These are phyloP conservation scores for Chaetomiaceae sp. DNA, from an alignment of 2,329 filamentous ascomycete genomes.

Conservation along the genomic window DNA sequence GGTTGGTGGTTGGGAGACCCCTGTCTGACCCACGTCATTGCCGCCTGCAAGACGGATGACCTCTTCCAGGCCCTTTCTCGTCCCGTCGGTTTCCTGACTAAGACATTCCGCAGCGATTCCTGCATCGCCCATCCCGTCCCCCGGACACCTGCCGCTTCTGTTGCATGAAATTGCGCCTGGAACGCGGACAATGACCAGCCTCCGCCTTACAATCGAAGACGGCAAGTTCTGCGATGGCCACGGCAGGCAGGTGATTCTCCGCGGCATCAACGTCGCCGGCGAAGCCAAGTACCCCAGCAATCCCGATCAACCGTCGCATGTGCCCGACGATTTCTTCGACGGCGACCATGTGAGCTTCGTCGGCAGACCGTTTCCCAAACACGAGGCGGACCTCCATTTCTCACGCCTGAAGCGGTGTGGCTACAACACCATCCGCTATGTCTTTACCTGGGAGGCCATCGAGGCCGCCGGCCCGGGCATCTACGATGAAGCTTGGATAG, in stretches of 20 bases:
- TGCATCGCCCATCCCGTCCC: background rate
- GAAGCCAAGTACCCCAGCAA: constrained; percentile 84
- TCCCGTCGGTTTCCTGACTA: background rate
- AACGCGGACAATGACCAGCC: constrained; percentile 57
- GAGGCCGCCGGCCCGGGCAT: constrained; percentile 84
- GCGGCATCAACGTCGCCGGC: constrained; percentile 89
- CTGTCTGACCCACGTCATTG: constrained; percentile 9
- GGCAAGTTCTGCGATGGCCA: constrained; percentile 75
- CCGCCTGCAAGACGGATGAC: background rate
- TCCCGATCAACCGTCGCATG: constrained; percentile 77
- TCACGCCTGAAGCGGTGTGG: constrained; percentile 80
- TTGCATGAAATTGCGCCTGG: background rate
- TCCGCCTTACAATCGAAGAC: constrained; percentile 80
- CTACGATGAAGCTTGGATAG: constrained; percentile 92
- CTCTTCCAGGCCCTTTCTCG: background rate
- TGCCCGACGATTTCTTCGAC: constrained; percentile 78
- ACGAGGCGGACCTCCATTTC: constrained; percentile 84
- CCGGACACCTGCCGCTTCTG: background rate
- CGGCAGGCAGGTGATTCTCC: constrained; percentile 79
- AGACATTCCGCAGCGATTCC: background rate
- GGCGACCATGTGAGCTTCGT: constrained; percentile 89
- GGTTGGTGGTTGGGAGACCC: too few relatives aligned
- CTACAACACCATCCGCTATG: constrained; percentile 93
- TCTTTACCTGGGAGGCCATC: constrained; percentile 99
- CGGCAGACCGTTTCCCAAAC: constrained; percentile 73